Conservation (phyloP, 352 stramenopile genomes). For the Pythium dissimile region DNA sequence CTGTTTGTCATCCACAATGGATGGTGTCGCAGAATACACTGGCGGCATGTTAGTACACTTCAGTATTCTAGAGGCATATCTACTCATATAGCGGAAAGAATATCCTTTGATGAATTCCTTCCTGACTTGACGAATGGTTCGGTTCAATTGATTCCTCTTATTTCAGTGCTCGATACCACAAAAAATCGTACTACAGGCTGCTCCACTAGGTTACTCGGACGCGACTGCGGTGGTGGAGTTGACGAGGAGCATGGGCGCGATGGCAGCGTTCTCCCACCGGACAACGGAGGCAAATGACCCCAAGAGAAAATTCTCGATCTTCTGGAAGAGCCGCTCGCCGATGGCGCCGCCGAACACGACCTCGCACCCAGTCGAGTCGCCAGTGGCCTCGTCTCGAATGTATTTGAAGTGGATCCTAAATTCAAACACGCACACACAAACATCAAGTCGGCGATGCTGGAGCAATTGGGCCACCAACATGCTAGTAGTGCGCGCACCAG, state of each 20-base stretch:
- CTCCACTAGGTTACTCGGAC: no score
- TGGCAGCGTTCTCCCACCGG: conserved; percentile 22
- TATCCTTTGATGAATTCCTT: no score
- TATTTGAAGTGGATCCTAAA: conserved; percentile 41
- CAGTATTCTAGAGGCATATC: neutral
- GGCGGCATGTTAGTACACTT: neutral
- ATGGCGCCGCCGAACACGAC: conserved; percentile 41
- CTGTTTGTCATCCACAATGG: neutral
- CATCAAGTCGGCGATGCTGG: neutral
- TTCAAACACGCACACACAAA: neutral
- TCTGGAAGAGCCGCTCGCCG: neutral
- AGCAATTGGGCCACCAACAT: no score
- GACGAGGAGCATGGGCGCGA: conserved; percentile 19
- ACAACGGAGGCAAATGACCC: conserved; percentile 16
- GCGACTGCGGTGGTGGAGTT: neutral
- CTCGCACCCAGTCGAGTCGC: conserved; percentile 27
- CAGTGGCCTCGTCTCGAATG: conserved; percentile 27
- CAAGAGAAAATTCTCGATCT: conserved; percentile 13
- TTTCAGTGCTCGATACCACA: neutral
- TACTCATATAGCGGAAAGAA: neutral
- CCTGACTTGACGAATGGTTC: no score
- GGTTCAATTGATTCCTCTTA: neutral
- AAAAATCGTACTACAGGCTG: no score
- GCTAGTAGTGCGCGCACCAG: conserved; percentile 25
- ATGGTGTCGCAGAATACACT: neutral